Percentiles rank a stretch among this genome's conserved stretches.
Evolutionary conservation across 2,329 filamentous ascomycete genomes (phyloP).

Genomic region (Periconia sp.): DNA sequence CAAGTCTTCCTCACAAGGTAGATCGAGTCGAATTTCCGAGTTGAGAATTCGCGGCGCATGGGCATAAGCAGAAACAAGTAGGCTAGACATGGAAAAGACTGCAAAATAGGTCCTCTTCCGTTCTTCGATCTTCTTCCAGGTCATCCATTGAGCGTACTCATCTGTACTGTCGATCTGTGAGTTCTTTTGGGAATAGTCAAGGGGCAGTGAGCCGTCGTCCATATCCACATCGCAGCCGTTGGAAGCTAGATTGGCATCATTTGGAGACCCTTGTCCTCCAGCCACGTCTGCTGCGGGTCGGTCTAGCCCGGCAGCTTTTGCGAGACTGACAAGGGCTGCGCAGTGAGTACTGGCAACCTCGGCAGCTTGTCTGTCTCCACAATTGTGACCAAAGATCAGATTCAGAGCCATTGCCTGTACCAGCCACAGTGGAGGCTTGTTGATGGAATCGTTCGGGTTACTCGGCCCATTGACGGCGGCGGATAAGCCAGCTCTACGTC

Average conservation of each 20-base stretch:
- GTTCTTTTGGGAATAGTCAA: conserved; percentile 35
- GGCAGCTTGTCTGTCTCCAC: conserved; percentile 84
- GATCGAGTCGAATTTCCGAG: conserved; percentile 84
- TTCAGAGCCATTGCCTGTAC: conserved; percentile 97
- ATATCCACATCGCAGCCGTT: conserved; percentile 54
- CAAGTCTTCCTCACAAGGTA: conserved; percentile 91
- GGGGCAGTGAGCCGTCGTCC: conserved; percentile 47
- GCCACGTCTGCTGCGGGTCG: conserved; percentile 44
- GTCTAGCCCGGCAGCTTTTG: conserved; percentile 80
- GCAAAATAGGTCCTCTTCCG: conserved; percentile 90
- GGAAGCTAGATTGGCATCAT: conserved; percentile 48
- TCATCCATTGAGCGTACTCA: conserved; percentile 78
- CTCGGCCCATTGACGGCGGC: conserved; percentile 58
- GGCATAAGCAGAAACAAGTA: conserved; percentile 90
- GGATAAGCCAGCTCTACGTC: conserved; percentile 79
- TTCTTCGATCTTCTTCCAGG: conserved; percentile 87
- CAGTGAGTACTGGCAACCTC: conserved; percentile 93
- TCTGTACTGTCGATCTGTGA: conserved; percentile 48
- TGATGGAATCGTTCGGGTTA: conserved; percentile 58
- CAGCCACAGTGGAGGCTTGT: conserved; percentile 84
- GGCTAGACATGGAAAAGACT: conserved; percentile 87
- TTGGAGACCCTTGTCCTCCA: conserved; percentile 20
- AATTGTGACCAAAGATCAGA: conserved; percentile 93
- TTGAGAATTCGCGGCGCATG: conserved; percentile 89
- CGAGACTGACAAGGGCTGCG: conserved; percentile 85